Conservation (phyloP, 345 rosid species). For the Leavenworthia alabamica region DNA sequence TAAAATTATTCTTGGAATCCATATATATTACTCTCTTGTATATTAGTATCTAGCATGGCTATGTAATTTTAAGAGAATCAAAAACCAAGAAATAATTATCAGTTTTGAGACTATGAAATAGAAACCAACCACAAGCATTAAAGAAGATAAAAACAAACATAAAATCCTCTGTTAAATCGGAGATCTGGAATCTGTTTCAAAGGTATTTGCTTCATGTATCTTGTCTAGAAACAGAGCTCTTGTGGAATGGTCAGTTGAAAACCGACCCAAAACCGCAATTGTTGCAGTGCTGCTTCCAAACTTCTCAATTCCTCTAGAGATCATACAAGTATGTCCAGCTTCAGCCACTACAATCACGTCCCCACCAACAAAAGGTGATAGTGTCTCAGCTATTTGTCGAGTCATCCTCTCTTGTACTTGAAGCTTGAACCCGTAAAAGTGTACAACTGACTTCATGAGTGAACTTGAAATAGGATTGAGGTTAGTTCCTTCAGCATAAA, state of each 20-base stretch:
- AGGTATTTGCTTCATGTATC: slow-evolving; percentile 34
- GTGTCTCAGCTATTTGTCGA: slow-evolving; percentile 78
- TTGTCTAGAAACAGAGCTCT: slow-evolving; percentile 59
- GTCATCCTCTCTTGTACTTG: slow-evolving; percentile 98
- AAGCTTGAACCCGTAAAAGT: slow-evolving; percentile 86
- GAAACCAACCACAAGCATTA: neutral
- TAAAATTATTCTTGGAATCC: slow-evolving; percentile 21
- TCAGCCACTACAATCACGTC: slow-evolving; percentile 88
- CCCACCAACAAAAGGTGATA: slow-evolving; percentile 59
- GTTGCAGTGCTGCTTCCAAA: slow-evolving; percentile 87
- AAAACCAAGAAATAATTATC: slow-evolving; percentile 1
- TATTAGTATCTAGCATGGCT: too few species aligned
- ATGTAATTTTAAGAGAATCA: too few species aligned
- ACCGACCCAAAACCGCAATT: slow-evolving; percentile 69
- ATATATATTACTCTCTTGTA: slow-evolving; percentile 1
- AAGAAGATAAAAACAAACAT: slow-evolving; percentile 8
- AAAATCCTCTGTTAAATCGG: slow-evolving; percentile 6
- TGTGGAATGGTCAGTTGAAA: slow-evolving; percentile 47
- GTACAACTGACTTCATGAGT: slow-evolving; percentile 64
- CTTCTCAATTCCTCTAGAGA: slow-evolving; percentile 91
- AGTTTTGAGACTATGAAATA: neutral
- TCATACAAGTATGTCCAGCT: slow-evolving; percentile 91
- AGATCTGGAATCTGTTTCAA: slow-evolving; percentile 12
- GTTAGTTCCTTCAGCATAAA: slow-evolving; percentile 38
- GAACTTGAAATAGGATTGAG: slow-evolving; percentile 39